A percentile compares a stretch with the other conserved stretches of the same genome.
These are phyloP conservation scores for Pseudozyma thailandica DNA, from an alignment of 1,284 basidiomycete species.

Conservation along the genomic window DNA sequence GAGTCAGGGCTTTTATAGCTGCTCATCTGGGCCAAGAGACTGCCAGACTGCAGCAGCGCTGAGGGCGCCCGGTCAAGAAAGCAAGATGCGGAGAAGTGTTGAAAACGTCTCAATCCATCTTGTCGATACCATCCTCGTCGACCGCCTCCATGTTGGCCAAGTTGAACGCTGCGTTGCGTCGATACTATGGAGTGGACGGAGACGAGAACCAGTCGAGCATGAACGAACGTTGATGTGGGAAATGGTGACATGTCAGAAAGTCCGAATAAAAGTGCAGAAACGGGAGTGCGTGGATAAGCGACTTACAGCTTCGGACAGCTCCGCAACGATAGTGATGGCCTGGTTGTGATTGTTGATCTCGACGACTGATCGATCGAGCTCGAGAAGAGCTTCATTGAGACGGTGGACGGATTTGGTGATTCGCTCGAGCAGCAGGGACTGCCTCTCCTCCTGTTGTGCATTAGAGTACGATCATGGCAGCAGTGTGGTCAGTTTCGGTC, in stretches of 20 bases:
- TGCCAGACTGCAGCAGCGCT: too few relatives aligned
- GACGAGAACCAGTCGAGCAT: too few relatives aligned
- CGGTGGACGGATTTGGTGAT: constrained; percentile 88
- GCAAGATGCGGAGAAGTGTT: background rate
- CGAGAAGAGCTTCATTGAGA: constrained; percentile 69
- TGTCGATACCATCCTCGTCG: constrained; percentile 28
- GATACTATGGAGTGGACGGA: too few relatives aligned
- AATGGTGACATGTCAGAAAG: too few relatives aligned
- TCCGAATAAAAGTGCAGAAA: background rate
- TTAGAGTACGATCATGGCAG: background rate
- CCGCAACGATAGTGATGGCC: constrained; percentile 59
- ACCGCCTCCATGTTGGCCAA: constrained; percentile 57
- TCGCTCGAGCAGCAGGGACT: constrained; percentile 85
- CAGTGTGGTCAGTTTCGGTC: background rate
- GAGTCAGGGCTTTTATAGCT: too few relatives aligned
- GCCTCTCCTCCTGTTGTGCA: constrained; percentile 81
- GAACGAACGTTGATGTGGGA: too few relatives aligned
- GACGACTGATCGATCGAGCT: constrained; percentile 80
- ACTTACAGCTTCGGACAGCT: constrained; percentile 65
- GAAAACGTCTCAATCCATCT: constrained; percentile 6
- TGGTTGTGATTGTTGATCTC: constrained; percentile 66
- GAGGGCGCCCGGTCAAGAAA: too few relatives aligned
- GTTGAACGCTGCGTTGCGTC: constrained; percentile 65
- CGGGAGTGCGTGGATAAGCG: background rate
- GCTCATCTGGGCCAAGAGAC: too few relatives aligned